phyloP scores from a whole-genome alignment of 2,329 filamentous ascomycete species.

The Monosporascus sp. region DNA sequence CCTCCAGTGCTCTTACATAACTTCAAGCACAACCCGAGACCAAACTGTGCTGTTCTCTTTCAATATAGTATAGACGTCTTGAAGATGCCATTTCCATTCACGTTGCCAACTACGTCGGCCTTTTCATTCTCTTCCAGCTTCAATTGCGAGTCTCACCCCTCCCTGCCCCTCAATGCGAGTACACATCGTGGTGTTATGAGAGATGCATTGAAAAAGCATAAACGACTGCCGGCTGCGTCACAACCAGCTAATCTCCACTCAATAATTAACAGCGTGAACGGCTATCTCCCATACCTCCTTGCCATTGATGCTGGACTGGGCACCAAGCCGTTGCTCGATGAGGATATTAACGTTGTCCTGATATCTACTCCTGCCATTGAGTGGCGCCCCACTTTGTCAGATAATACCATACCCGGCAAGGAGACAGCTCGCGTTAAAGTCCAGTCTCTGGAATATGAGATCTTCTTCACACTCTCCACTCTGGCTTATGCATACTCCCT shows the following conservation, averaged over 20 bases:
- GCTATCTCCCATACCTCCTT: slow-evolving; percentile 80
- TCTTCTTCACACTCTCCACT: slow-evolving; percentile 72
- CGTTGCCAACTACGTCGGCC: slow-evolving; percentile 82
- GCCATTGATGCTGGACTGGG: slow-evolving; percentile 70
- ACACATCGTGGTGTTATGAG: slow-evolving; percentile 79
- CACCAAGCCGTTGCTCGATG: slow-evolving; percentile 44
- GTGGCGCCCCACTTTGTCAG: slow-evolving; percentile 79
- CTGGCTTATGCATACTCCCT: slow-evolving; percentile 70
- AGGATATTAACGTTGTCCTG: slow-evolving; percentile 63
- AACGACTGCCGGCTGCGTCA: slow-evolving; percentile 68
- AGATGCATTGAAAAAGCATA: slow-evolving; percentile 82
- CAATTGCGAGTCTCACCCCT: slow-evolving; percentile 78
- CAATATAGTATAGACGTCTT: too few species aligned
- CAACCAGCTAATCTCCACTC: slow-evolving; percentile 66
- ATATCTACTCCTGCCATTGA: slow-evolving; percentile 58
- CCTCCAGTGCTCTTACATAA: too few species aligned
- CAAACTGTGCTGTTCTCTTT: too few species aligned
- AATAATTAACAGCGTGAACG: slow-evolving; percentile 63
- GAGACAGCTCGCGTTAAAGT: slow-evolving; percentile 64
- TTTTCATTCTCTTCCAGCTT: slow-evolving; percentile 77
- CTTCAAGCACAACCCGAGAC: too few species aligned
- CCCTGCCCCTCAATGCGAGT: slow-evolving; percentile 75
- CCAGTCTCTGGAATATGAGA: slow-evolving; percentile 73
- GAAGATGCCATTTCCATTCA: slow-evolving; percentile 82
- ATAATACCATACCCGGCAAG: slow-evolving; percentile 56